These are phyloP conservation scores for Claviceps sp. DNA, from an alignment of 2,329 filamentous ascomycete species.

Conservation along the genomic window DNA sequence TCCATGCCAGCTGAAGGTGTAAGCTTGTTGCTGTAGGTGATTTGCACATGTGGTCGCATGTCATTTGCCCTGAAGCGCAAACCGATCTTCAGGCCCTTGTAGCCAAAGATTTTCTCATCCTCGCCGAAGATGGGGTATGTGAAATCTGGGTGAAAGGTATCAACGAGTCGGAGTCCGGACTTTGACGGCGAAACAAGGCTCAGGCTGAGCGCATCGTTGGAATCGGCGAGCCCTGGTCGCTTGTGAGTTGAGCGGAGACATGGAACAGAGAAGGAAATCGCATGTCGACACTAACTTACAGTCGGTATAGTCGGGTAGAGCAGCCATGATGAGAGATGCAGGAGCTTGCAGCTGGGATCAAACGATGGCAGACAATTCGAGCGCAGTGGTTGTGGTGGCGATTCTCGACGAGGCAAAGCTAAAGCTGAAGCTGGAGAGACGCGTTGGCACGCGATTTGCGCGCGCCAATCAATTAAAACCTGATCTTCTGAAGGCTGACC, in stretches of 20 bases:
- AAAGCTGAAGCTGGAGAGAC: background rate
- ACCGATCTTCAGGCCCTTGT: constrained; percentile 65
- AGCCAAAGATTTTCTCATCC: constrained; percentile 84
- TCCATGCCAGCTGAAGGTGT: constrained; percentile 48
- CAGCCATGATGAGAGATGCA: constrained; percentile 13
- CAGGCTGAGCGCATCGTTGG: constrained; percentile 50
- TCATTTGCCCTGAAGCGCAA: constrained; percentile 56
- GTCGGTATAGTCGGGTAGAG: constrained; percentile 18
- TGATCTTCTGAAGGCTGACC: background rate
- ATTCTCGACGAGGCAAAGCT: background rate
- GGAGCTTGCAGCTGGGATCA: background rate
- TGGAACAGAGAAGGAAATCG: background rate
- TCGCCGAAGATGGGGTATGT: constrained; percentile 90
- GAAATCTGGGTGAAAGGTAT: constrained; percentile 69
- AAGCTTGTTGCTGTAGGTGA: constrained; percentile 61
- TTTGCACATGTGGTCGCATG: constrained; percentile 62
- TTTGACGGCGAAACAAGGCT: constrained; percentile 40
- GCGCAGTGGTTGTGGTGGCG: too few species aligned
- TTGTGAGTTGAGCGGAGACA: background rate
- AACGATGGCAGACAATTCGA: background rate
- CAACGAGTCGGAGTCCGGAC: constrained; percentile 40
- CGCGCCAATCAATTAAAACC: constrained; percentile 16
- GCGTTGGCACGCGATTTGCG: constrained; percentile 8
- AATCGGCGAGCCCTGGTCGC: constrained; percentile 39
- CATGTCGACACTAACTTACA: constrained; percentile 14